Conservation (phyloP, 805 yeast genomes). For the Helenozyma rhizophorensis region DNA sequence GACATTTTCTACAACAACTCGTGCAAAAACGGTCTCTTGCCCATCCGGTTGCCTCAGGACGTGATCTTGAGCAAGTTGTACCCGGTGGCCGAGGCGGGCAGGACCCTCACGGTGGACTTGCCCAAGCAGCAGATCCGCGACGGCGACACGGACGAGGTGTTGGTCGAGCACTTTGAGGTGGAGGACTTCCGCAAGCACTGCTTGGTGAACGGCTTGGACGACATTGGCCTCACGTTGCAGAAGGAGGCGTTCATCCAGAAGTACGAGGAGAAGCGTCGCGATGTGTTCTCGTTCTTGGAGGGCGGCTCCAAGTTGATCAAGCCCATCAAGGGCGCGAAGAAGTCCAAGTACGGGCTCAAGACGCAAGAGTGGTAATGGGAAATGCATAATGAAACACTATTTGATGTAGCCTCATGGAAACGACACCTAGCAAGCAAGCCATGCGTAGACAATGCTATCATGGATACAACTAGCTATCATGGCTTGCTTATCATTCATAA, state of each 20-base stretch:
- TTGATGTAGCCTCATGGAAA: background rate
- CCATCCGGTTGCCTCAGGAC: conserved; percentile 84
- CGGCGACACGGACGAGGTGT: conserved; percentile 55
- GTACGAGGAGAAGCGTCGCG: conserved; percentile 75
- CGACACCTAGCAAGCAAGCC: too few species aligned
- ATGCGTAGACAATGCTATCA: too few species aligned
- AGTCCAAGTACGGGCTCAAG: conserved; percentile 58
- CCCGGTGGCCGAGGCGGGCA: conserved; percentile 77
- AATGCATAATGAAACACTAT: background rate
- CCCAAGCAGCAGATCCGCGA: conserved; percentile 78
- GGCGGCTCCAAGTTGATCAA: conserved; percentile 70
- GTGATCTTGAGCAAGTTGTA: conserved; percentile 65
- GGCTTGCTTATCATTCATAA: too few species aligned
- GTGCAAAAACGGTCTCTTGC: conserved; percentile 90
- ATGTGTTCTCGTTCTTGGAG: conserved; percentile 85
- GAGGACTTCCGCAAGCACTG: conserved; percentile 95
- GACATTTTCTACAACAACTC: conserved; percentile 98
- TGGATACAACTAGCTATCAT: too few species aligned
- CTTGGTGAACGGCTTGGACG: conserved; percentile 90
- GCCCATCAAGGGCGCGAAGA: conserved; percentile 67
- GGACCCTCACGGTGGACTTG: conserved; percentile 71
- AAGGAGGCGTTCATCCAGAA: conserved; percentile 72
- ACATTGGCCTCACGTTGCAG: conserved; percentile 91
- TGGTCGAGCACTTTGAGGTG: conserved; percentile 79
- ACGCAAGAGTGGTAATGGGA: conserved; percentile 68